Evolutionary conservation across 805 yeast genomes (phyloP).

Genomic region (Ogataea degrootiae): DNA sequence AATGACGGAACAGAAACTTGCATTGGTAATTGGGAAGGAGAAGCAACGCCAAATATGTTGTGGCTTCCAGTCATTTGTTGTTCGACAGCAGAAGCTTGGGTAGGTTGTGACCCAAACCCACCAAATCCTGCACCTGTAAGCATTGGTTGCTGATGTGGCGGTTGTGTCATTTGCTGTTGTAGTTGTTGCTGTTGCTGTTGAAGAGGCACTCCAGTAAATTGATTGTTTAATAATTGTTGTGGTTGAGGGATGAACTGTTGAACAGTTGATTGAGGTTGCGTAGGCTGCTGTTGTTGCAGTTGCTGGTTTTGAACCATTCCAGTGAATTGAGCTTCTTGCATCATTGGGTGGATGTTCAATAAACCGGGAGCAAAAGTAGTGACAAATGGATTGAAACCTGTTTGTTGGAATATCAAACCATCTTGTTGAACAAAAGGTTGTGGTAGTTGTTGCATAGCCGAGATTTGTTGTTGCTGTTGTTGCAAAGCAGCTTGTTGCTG

Average conservation of each 20-base stretch:
- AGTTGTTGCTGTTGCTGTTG: constrained; percentile 9
- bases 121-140: constrained; percentile 59
- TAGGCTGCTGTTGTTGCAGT: neutral
- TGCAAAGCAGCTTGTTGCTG: constrained; percentile 1
- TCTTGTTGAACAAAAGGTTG: constrained; percentile 5
- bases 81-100: constrained; percentile 1
- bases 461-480: constrained; percentile 3
- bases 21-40: constrained; percentile 14
- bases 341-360: constrained; percentile 1
- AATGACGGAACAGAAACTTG: constrained; percentile 15
- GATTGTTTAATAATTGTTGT: constrained; percentile 11
- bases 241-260: constrained; percentile 8
- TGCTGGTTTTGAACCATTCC: neutral
- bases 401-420: constrained; percentile 22
- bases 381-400: constrained; percentile 26
- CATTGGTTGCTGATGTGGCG: neutral
- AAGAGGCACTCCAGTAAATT: constrained; percentile 8
- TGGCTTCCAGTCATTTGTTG: constrained; percentile 20
- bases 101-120: constrained; percentile 33
- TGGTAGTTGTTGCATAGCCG: constrained; percentile 11
- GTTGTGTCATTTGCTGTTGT: constrained; percentile 7
- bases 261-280: constrained; percentile 2
- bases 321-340: constrained; percentile 5
- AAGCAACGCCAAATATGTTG: constrained; percentile 7
- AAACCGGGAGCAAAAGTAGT: constrained; percentile 2